These are phyloP conservation scores for Phytophthora cryptogea DNA, from an alignment of 352 stramenopile species.

Conservation along the genomic window DNA sequence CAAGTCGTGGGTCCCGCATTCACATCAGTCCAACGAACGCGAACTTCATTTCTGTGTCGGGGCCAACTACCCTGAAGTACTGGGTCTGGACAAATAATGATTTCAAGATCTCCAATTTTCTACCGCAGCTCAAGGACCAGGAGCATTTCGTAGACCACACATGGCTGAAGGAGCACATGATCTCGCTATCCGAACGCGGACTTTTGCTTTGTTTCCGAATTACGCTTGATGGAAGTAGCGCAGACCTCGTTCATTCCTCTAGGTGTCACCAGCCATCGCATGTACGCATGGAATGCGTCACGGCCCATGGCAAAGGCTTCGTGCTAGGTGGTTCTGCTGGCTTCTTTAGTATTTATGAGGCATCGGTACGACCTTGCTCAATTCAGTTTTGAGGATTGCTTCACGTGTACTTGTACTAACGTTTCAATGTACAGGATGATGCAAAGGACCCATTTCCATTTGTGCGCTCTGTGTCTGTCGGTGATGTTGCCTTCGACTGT, in stretches of 20 bases:
- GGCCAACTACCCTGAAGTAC: slow-evolving; percentile 76
- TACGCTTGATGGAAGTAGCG: slow-evolving; percentile 48
- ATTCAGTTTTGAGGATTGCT: background rate
- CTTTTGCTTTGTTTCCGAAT: slow-evolving; percentile 69
- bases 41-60: slow-evolving; percentile 79
- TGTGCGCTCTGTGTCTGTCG: slow-evolving; percentile 68
- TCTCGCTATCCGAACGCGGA: slow-evolving; percentile 69
- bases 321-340: slow-evolving; percentile 71
- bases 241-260: slow-evolving; percentile 72
- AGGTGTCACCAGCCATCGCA: slow-evolving; percentile 68
- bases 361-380: slow-evolving; percentile 41
- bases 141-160: slow-evolving; percentile 85
- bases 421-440: slow-evolving; percentile 51
- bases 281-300: slow-evolving; percentile 75
- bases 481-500: slow-evolving; percentile 78
- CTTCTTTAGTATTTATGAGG: slow-evolving; percentile 81
- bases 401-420: too few relatives aligned
- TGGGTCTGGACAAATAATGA: slow-evolving; percentile 81
- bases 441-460: slow-evolving; percentile 80
- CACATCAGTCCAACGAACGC: slow-evolving; percentile 70
- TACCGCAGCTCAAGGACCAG: slow-evolving; percentile 74
- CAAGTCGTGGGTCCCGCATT: slow-evolving; percentile 65
- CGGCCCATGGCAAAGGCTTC: slow-evolving; percentile 69
- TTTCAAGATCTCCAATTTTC: slow-evolving; percentile 80
- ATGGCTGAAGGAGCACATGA: slow-evolving; percentile 76